Evolutionary conservation across 208 protist genomes (phyloP), one percentile per base, ranked within the genome.

Genomic region (Lotmaria passim): DNA sequence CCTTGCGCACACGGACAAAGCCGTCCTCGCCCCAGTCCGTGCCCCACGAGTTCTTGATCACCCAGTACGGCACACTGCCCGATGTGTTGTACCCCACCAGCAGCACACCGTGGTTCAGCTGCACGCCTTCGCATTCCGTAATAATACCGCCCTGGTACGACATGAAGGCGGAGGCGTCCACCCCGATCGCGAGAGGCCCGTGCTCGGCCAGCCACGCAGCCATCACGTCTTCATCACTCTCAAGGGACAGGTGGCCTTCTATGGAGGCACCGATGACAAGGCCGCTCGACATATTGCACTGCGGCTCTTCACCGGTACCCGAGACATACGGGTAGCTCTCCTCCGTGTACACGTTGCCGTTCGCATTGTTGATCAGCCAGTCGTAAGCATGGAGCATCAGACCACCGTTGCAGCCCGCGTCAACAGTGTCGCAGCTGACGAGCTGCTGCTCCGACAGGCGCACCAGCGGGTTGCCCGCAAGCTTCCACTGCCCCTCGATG

Each of bases 391-490:
- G 62, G 52, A 84, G 65, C 79, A 97, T 97, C 38, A 94, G 63
- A n/a, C 97, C 94, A 41, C 96, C 96, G 52, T 81, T 70, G 81
- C 94, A 98, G 58, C 91, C 94, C 11, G 48, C 7, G 61, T 96
- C 78, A n/a, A 69, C 74, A n/a, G 71, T 58, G 56, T 90, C 94
- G 79, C 97, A 99, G 46, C 94, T 89, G 56, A 99, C 95, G 30
- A 99, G 83, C 69, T 98, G 78, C 85, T 98, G 90, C 84, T 98
- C 96, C 8, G 95, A 98, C 24, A 99, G 75, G 10, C 52, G 41
- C 47, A 73, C 69, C 44, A 98, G 81, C 19, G 61, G 21, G 57
- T 94, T 26, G 43, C 80, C 85, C n/a, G 81, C 74, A 30, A 94
- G 50, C 50, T 63, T 41, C 78, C 80, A 91, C 60, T 90, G 83